Base-by-base conservation (phyloP, 2,329 filamentous ascomycete genomes). In the Coniochaeta sp. region DNA sequence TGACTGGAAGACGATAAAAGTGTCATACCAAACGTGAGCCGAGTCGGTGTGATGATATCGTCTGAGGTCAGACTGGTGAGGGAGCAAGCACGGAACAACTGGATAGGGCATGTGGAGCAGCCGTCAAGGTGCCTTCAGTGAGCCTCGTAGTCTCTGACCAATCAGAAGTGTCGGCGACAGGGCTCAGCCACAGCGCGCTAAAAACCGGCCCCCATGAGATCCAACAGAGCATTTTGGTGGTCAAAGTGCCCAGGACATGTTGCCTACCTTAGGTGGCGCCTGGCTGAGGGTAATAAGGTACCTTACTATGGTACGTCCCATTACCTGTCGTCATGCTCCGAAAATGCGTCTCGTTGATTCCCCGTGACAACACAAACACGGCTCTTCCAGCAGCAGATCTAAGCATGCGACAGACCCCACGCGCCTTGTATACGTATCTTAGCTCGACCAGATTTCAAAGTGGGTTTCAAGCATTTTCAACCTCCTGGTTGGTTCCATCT, bases 61-160 rank as follows among this genome's bases (percentile, higher is more conserved):
- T 43, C 16, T 19, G 14, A n/a, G 9, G 38, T 22, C 43, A 12
- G 43, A 22, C 26, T n/a, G n/a, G 43, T 47, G 12, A 36, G 34
- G 14, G 14, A 12, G 34, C 11, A 9, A 31, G 28, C 5, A 31
- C 5, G 3, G 34, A 36, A 12, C 8, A 36, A 14, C 7, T 12
- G 34, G 12, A 12, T 12, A 3, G 3, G 34, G 34, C 34, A 31
- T 5, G 28, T 31, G 8, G 11, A 36, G 6, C 34, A 40, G 33
- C 16, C 17, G 38, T n/a, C 16, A 19, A 19, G 9, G 34, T 19
- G 34, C 34, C 56, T 28, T 9, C 9, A 22, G 56, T 58, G 36
- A 58, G 56, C 56, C 56, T 58, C 40, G 56, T 19, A 36, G 28
- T 58, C 19, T n/a, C n/a, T 11, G 24, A 31, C 56, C 56, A 58